Evolutionary conservation across 768 basidiomycete species (phyloP).

Genomic region (Russula abietina): DNA sequence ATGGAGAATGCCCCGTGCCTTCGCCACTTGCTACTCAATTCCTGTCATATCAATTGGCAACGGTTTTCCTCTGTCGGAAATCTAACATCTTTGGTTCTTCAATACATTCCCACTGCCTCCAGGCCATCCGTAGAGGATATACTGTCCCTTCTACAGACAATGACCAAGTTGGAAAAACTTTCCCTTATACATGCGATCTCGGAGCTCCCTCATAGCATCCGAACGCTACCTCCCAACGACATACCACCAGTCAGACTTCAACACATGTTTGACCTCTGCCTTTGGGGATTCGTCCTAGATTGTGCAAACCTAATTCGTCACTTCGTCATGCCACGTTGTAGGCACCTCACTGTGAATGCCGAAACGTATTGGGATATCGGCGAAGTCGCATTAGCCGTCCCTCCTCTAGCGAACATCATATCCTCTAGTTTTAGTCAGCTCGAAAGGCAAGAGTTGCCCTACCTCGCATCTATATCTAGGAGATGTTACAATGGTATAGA

Average conservation of each 20-base stretch:
- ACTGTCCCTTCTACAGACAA: neutral
- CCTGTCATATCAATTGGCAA: conserved; percentile 15
- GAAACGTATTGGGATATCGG: neutral
- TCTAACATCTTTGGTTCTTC: conserved; percentile 9
- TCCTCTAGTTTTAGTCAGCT: conserved; percentile 11
- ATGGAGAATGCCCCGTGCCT: conserved; percentile 9
- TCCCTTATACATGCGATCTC: neutral
- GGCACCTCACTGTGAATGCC: neutral
- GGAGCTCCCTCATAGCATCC: conserved; percentile 1
- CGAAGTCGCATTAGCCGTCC: conserved; percentile 9
- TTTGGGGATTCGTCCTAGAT: conserved; percentile 12
- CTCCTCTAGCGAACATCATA: conserved; percentile 6
- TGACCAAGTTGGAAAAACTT: conserved; percentile 13
- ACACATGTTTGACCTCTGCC: neutral
- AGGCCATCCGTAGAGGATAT: conserved; percentile 10
- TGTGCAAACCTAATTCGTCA: conserved; percentile 13
- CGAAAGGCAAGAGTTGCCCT: conserved; percentile 1
- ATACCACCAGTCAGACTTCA: conserved; percentile 1
- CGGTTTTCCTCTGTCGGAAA: conserved; percentile 5
- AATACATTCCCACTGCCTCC: neutral
- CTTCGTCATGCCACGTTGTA: conserved; percentile 10
- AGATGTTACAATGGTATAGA: neutral
- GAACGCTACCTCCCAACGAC: conserved; percentile 9
- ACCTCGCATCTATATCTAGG: conserved; percentile 1
- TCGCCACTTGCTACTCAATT: conserved; percentile 1